Conservation (phyloP, 169 alveolate genomes). For the Cryptosporidium tyzzeri region DNA sequence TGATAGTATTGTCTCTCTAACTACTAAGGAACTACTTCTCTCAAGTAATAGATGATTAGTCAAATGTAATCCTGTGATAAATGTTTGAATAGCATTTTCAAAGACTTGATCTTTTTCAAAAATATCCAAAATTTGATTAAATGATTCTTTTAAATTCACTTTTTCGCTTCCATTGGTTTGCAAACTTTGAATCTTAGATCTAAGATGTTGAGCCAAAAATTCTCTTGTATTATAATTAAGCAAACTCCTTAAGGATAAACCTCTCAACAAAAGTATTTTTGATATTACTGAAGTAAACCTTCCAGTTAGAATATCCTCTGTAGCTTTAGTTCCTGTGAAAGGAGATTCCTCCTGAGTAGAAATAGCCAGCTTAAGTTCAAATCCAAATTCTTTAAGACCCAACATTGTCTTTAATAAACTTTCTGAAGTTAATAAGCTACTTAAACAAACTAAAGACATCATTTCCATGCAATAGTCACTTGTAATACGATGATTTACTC, state of each 20-base stretch:
- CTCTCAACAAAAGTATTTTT: constrained; percentile 11
- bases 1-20: constrained; percentile 27
- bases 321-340: neutral
- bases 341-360: neutral
- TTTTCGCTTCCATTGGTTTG: neutral
- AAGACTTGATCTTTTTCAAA: constrained; percentile 17
- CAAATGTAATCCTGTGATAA: constrained; percentile 20
- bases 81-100: constrained; percentile 22
- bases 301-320: neutral
- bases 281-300: constrained; percentile 3
- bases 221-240: constrained; percentile 23
- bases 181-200: constrained; percentile 22
- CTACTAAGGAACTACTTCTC: neutral
- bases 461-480: constrained; percentile 55
- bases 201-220: constrained; percentile 26
- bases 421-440: constrained; percentile 31
- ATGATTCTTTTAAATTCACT: constrained; percentile 6
- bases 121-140: neutral
- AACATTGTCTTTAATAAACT: neutral
- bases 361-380: neutral
- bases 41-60: neutral
- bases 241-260: constrained; percentile 20
- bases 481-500: constrained; percentile 33
- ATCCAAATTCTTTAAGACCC: neutral
- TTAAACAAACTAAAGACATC: constrained; percentile 49